A percentile compares a stretch with the other conserved stretches of the same genome.
Evolutionary conservation across 257 asterid genomes (phyloP).

Genomic region (Lycium barbarum): DNA sequence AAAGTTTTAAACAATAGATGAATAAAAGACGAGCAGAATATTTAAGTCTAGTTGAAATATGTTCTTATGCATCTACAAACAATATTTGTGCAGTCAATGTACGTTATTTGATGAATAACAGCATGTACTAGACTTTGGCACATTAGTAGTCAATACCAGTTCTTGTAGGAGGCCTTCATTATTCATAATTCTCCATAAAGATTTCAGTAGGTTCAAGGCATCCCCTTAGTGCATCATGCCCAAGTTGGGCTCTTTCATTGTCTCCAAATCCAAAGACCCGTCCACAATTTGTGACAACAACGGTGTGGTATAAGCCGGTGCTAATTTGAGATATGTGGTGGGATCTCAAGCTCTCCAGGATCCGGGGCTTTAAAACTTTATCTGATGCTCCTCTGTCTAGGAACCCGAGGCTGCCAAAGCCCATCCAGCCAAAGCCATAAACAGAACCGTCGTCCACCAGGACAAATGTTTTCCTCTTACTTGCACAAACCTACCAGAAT

Average conservation of each 20-base stretch:
- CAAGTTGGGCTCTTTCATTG: conserved; percentile 86
- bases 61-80: neutral
- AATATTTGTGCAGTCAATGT: neutral
- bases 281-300: conserved; percentile 68
- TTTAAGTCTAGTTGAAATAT: neutral
- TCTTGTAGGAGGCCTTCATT: neutral
- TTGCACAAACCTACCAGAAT: conserved; percentile 71
- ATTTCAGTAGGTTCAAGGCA: conserved; percentile 75
- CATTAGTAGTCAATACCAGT: neutral
- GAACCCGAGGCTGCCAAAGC: conserved; percentile 84
- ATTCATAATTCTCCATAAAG: conserved; percentile 35
- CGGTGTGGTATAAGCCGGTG: conserved; percentile 84
- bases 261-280: conserved; percentile 77
- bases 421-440: conserved; percentile 89
- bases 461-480: conserved; percentile 81
- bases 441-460: conserved; percentile 72
- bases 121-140: neutral
- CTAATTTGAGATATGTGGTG: conserved; percentile 81
- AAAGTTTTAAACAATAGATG: neutral
- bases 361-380: conserved; percentile 61
- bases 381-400: conserved; percentile 64
- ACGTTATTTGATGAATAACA: neutral
- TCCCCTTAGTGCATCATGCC: conserved; percentile 68
- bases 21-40: neutral
- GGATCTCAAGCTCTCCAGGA: conserved; percentile 62